These are phyloP conservation scores for Didymella exigua DNA, from an alignment of 2,329 filamentous ascomycete genomes.

Conservation along the genomic window DNA sequence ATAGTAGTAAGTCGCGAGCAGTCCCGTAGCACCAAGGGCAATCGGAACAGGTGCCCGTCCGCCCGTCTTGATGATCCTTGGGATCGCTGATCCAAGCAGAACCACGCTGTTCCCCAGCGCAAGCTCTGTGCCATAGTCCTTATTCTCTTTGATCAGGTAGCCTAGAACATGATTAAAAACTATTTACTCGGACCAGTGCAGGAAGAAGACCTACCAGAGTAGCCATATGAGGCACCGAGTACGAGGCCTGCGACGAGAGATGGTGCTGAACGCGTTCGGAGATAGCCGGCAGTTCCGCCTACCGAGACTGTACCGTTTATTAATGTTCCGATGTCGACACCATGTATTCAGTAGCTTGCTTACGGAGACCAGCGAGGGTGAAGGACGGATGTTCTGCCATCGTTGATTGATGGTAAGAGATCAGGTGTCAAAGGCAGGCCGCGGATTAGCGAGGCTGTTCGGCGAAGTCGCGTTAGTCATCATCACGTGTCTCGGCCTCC, in stretches of 20 bases:
- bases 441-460: not conserved
- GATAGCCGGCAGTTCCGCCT: constrained; percentile 37
- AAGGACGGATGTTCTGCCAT: constrained; percentile 42
- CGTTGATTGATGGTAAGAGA: not conserved
- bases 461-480: constrained; percentile 2
- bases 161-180: constrained; percentile 13
- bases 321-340: not conserved
- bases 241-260: constrained; percentile 36
- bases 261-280: constrained; percentile 36
- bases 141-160: constrained; percentile 37
- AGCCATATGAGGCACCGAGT: constrained; percentile 34
- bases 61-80: constrained; percentile 36
- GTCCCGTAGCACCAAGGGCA: constrained; percentile 32
- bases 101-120: constrained; percentile 35
- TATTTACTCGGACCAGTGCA: not conserved
- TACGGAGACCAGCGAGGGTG: constrained; percentile 37
- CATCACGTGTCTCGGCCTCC: not conserved
- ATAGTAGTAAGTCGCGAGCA: constrained; percentile 36
- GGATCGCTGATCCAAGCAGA: constrained; percentile 32
- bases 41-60: constrained; percentile 36
- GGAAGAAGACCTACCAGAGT: constrained; percentile 22
- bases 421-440: not conserved
- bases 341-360: not conserved
- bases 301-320: constrained; percentile 25
- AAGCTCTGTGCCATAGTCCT: constrained; percentile 38